phyloP scores from a whole-genome alignment of 208 protist genomes.

The Wallacemonas collosoma region DNA sequence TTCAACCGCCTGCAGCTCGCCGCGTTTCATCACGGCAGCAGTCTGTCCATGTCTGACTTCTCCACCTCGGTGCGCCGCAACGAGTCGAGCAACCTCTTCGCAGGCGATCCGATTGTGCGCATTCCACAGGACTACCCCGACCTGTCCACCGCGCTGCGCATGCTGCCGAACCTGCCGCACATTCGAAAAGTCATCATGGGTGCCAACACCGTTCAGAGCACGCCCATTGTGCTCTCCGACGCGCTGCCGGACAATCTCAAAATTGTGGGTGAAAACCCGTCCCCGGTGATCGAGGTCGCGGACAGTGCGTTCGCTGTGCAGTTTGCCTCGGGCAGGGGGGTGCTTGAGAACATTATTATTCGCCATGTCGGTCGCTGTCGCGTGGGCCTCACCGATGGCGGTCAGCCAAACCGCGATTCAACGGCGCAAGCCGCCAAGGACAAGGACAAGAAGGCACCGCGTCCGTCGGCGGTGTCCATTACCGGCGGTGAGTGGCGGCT shows the following conservation, averaged over 20 bases:
- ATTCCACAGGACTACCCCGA: constrained; percentile 65
- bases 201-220: constrained; percentile 47
- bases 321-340: constrained; percentile 62
- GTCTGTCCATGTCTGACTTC: constrained; percentile 36
- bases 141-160: constrained; percentile 44
- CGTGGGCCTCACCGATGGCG: constrained; percentile 13
- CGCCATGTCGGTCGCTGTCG: constrained; percentile 49
- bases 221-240: constrained; percentile 48
- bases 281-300: constrained; percentile 67
- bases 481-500: constrained; percentile 74
- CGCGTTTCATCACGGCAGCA: constrained; percentile 22
- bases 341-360: constrained; percentile 79
- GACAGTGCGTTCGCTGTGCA: constrained; percentile 51
- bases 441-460: constrained; percentile 46
- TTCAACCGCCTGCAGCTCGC: constrained; percentile 39
- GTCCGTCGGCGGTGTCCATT: constrained; percentile 61
- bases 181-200: constrained; percentile 68
- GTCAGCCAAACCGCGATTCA: not conserved
- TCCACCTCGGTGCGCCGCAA: constrained; percentile 6
- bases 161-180: constrained; percentile 48
- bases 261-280: constrained; percentile 68
- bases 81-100: constrained; percentile 17
- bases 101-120: constrained; percentile 39
- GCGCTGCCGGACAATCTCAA: constrained; percentile 64
- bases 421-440: not conserved